Conservation (phyloP, 2,329 filamentous ascomycete genomes). For the Magnaporthiopsis rhizophila region DNA sequence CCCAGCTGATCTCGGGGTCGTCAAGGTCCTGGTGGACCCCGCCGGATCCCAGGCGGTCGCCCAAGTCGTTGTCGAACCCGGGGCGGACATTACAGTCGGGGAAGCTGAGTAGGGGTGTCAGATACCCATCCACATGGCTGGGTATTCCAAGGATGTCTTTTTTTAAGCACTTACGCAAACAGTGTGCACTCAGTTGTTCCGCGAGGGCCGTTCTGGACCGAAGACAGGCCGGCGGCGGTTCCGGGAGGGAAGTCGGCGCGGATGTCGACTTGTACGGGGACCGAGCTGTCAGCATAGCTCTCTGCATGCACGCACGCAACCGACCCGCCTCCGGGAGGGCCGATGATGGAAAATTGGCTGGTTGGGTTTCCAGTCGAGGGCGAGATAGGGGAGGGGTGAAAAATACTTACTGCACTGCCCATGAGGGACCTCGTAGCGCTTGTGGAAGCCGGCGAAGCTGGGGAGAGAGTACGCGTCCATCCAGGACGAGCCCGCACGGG, state of each 20-base stretch:
- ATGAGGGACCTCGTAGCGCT: constrained; percentile 3
- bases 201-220: neutral
- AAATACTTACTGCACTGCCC: neutral
- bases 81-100: constrained; percentile 1
- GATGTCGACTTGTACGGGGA: neutral
- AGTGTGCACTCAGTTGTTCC: neutral
- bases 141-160: too few species aligned
- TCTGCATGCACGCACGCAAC: too few species aligned
- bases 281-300: neutral
- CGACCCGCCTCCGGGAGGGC: too few species aligned
- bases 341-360: too few species aligned
- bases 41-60: constrained; percentile 4
- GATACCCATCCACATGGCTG: neutral
- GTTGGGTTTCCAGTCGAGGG: too few species aligned
- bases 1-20: constrained; percentile 7
- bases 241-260: constrained; percentile 4
- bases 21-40: neutral
- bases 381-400: too few species aligned
- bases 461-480: neutral
- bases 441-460: constrained; percentile 1
- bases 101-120: neutral
- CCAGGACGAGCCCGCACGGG: neutral
- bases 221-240: constrained; percentile 2
- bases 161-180: neutral
- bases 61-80: constrained; percentile 1